Percentiles rank a stretch among this genome's conserved stretches.
Conservation (phyloP, 495 filamentous ascomycete species). For the Penicillium egyptiacum region DNA sequence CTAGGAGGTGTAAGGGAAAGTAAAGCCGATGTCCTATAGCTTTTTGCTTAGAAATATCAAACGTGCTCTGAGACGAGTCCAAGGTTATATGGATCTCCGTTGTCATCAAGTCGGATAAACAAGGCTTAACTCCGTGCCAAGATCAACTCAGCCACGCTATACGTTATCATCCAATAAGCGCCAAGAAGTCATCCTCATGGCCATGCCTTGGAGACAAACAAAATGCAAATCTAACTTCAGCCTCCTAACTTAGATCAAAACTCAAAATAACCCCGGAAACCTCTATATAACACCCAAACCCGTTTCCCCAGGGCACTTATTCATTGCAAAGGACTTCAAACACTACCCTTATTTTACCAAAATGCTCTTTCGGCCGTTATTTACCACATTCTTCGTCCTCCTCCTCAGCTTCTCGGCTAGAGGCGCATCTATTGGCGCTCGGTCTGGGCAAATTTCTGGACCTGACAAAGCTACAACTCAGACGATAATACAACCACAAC, state of each 20-base stretch:
- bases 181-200: slow-evolving; percentile 8
- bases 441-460: neutral
- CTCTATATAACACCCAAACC: neutral
- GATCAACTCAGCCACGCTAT: slow-evolving; percentile 1
- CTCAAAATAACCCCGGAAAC: neutral
- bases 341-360: neutral
- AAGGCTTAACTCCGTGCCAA: slow-evolving; percentile 9
- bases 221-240: neutral
- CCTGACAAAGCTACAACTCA: neutral
- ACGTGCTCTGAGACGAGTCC: too few relatives aligned
- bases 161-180: slow-evolving; percentile 9
- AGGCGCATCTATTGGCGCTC: neutral
- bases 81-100: too few relatives aligned
- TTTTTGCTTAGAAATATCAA: too few relatives aligned
- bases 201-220: neutral
- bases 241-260: neutral
- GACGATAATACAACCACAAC: neutral
- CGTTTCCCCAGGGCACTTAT: neutral
- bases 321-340: neutral
- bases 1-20: too few relatives aligned
- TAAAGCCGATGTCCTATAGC: too few relatives aligned
- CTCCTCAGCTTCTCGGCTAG: neutral
- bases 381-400: neutral
- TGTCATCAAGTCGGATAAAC: too few relatives aligned
- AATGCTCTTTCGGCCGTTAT: neutral